Evolutionary conservation across 805 yeast species (phyloP), one percentile per base, ranked within the genome.

Genomic region (Saturnispora diversa): DNA sequence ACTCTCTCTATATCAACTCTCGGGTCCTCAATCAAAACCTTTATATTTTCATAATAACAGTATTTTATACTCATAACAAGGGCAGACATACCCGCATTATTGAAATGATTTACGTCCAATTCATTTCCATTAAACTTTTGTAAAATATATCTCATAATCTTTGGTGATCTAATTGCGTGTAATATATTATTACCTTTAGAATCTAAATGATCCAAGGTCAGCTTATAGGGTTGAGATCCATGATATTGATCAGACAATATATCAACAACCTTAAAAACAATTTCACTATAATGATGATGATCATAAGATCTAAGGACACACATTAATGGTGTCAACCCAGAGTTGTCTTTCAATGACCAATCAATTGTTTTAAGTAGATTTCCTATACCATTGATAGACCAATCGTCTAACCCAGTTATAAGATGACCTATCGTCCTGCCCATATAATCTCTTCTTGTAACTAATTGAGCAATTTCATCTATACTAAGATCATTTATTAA

Each of bases 261-360:
- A 77, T 74, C 10, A 53, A 58, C 15, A 12, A 39, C 27, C 13
- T 17, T 26, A 13, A 48, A 36, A 5, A 84, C 60, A 50, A 84
- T 53, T 3, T 53, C 52, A 2, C 64, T 54, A 56, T 87, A 88
- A 25, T 75, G 59, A 0, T 73, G 62, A 48, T 83, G 87, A 55
- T 87, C 96, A 58, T 88, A 88, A 47, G 87, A 76, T 40, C 95
- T 63, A 47, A 85, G 77, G 3, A 84, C 60, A 2, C 85, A 71
- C 58, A 82, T 75, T 8, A 90, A 61, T 0, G 97, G 94, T 0
- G 97, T 84, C 50, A 83, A 84, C 0, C 79, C 75, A 44, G 72
- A 75, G 10, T 51, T 46, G 54, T 88, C 97, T 38, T 70, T 70
- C 11, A 60, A 55, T 6, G 64, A 67, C 97, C 97, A 90, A 50